These are phyloP conservation scores for Phytophthora citricola DNA, from an alignment of 352 stramenopile species.

Conservation along the genomic window DNA sequence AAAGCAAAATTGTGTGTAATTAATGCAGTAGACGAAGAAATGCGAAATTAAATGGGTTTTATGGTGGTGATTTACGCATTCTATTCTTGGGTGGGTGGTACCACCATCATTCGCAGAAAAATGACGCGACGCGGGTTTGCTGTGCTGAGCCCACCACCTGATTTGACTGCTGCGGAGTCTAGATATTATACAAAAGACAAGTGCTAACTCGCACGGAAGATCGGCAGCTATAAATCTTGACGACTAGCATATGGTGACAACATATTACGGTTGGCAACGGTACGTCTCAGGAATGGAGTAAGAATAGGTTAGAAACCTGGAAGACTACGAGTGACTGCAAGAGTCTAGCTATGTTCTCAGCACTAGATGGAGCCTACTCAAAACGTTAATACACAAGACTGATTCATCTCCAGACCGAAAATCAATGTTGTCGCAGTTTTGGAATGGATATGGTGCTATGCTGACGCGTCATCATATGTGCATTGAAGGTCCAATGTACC, in stretches of 20 bases:
- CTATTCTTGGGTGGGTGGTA: neutral
- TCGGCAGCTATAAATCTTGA: neutral
- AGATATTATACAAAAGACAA: neutral
- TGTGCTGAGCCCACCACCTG: neutral
- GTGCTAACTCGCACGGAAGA: conserved; percentile 4
- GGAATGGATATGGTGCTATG: no score
- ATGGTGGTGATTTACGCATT: neutral
- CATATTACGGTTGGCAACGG: neutral
- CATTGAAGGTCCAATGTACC: neutral
- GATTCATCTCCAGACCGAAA: no score
- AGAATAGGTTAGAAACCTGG: no score
- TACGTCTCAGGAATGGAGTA: no score
- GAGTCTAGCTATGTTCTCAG: no score
- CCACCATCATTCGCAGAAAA: conserved; percentile 7
- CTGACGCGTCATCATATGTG: neutral
- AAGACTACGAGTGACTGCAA: no score
- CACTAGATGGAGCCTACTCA: no score
- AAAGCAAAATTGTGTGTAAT: neutral
- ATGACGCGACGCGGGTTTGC: conserved; percentile 1
- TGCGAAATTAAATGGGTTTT: no score
- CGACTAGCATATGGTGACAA: neutral
- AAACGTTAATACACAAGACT: no score
- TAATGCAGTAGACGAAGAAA: no score
- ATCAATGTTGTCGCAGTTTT: no score
- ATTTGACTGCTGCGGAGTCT: conserved; percentile 19